Base-by-base conservation (phyloP, 2,329 filamentous ascomycete species). In the Penicillium griseofulvum region DNA sequence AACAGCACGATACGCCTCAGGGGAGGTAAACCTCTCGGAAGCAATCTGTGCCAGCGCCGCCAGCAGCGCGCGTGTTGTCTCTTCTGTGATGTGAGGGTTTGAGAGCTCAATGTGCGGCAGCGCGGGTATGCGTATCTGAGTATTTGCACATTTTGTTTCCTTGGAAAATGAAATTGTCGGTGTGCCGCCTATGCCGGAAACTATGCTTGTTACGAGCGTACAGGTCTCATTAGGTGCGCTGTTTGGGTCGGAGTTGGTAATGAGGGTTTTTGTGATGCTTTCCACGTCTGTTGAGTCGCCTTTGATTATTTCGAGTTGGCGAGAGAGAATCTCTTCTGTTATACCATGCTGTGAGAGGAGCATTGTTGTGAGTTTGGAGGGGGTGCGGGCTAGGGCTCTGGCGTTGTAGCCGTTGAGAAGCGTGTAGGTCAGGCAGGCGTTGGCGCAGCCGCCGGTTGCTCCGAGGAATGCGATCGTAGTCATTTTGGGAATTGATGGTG, bases 401-500 rank as follows among this genome's bases (percentile, higher is more conserved):
- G 73, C 77, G 49, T 69, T 68, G 68, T 79, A 71, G 49, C 76
- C 76, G 5, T 73, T 74, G 26, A 71, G 66, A 31, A 83, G 72
- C 14, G 79, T 69, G 29, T 68, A 63, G 16, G 74, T 72, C 11
- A 83, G 75, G 47, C 74, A 74, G 39, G 72, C 65, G 53, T 75
- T 71, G 36, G 73, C 69, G 58, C 75, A 78, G 52, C 79, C 80
- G 54, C 80, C 80, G 7, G 80, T 82, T 37, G 80, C 77, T 49
- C 80, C 80, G 62, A 83, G 77, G 70, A 82, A 81, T 43, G 79
- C 78, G 56, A 81, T 66, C 31, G 74, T 77, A 46, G 61, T 64
- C 54, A 54, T 62, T 54, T 28, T 0, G 12, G 3, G 5, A 6
- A 19, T 49, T 54, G 26, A 1, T 53, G 17, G 19, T 56, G 17